Conservation (phyloP, 257 asterid genomes). For the Plantago ovata region DNA sequence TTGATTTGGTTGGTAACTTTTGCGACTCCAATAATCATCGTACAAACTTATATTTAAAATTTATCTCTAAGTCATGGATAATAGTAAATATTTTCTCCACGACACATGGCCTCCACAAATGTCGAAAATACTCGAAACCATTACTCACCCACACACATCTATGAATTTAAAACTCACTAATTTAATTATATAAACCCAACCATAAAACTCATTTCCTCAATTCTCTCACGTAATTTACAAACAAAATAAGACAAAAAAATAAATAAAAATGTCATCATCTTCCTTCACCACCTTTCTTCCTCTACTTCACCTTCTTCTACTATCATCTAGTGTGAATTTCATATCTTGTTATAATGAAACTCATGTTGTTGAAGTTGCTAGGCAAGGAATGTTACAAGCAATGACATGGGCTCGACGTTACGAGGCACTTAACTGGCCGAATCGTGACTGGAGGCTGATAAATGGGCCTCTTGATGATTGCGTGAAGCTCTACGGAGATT, state of each 20-base stretch:
- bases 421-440: constrained; percentile 19
- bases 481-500: constrained; percentile 40
- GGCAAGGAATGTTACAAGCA: constrained; percentile 35
- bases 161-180: too few relatives aligned
- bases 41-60: too few relatives aligned
- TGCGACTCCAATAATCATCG: too few relatives aligned
- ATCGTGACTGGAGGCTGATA: constrained; percentile 1
- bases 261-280: constrained; percentile 27
- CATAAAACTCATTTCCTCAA: too few relatives aligned
- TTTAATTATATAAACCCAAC: too few relatives aligned
- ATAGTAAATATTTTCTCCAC: constrained; percentile 10
- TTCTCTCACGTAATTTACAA: too few relatives aligned
- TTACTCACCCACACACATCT: too few relatives aligned
- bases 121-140: too few relatives aligned
- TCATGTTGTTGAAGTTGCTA: constrained; percentile 33
- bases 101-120: too few relatives aligned
- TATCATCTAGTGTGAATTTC: constrained; percentile 14
- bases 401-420: constrained; percentile 31
- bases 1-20: too few relatives aligned
- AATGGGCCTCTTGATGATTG: constrained; percentile 35
- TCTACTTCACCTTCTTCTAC: constrained; percentile 10
- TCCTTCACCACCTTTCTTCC: constrained; percentile 23
- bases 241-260: too few relatives aligned
- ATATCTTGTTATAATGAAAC: constrained; percentile 21
- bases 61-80: too few relatives aligned